Base-by-base conservation (phyloP, 495 filamentous ascomycete species). In the Thozetella sp. region DNA sequence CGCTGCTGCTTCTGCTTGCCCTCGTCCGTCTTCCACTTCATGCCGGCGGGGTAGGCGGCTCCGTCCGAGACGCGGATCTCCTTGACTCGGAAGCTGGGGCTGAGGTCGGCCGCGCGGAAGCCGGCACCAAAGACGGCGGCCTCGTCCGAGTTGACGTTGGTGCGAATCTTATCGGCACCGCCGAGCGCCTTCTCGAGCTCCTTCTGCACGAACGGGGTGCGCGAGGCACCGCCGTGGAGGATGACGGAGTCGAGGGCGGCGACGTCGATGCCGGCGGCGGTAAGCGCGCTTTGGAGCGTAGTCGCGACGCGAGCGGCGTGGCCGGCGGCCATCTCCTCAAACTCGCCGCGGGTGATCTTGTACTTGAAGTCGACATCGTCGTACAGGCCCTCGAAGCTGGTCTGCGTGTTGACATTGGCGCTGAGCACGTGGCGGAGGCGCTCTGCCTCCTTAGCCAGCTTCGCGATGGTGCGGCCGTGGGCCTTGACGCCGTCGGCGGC, bases 141-240 rank as follows among this genome's bases (percentile, higher is more conserved):
- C 76, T 99, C 96, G 71, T 99, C 96, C 25, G 93, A 89, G 74
- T 99, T 99, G 64, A 99, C 96, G 66, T 93, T 98, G 64, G 89
- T 88, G 56, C 91, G 87, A 59, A 99, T 80, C 78, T 97, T 97
- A 53, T 88, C 85, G 4, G 85, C 79, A 17, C 80, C 81, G 11
- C 90, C 90, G 25, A 88, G 83, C 52, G 90, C 70, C 52, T 85
- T 86, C 76, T 97, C 95, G 25, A 99, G 85, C 69, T 90, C 81
- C 73, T 87, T 93, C 69, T 97, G 93, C 6, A 99, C 92, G 60
- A 98, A 97, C 4, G 96, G 96, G 24, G 93, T 98, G 34, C 96
- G 87, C 52, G 92, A 86, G 23, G 90, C 88, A 58, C 96, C 96
- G 66, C 96, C 96, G 64, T 96, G 92, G 30, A 99, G 85, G 67